phyloP scores from a whole-genome alignment of 208 protist genomes.

The Trypanosomatidae sp. region DNA sequence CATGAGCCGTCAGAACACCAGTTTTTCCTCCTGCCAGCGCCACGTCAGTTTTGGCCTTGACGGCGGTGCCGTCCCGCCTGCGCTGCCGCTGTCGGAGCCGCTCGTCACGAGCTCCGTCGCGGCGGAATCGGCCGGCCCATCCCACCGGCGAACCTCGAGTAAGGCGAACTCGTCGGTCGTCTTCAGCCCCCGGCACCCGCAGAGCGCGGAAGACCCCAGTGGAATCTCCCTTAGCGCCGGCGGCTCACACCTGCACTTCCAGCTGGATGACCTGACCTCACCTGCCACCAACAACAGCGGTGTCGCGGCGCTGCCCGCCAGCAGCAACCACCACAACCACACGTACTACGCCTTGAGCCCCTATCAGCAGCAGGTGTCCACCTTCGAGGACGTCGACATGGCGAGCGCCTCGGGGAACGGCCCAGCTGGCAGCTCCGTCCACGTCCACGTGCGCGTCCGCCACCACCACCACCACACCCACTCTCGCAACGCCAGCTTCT shows the following conservation, averaged over 20 bases:
- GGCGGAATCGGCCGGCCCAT: too few relatives aligned
- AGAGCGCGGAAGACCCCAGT: too few relatives aligned
- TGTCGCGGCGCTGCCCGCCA: not conserved
- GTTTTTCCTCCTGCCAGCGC: too few relatives aligned
- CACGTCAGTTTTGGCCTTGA: too few relatives aligned
- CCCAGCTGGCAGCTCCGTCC: constrained; percentile 11
- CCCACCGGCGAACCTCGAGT: too few relatives aligned
- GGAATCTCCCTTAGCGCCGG: too few relatives aligned
- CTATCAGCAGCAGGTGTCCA: not conserved
- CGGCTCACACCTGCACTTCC: constrained; percentile 7
- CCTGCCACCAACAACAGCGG: constrained; percentile 12
- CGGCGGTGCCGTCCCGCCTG: too few relatives aligned
- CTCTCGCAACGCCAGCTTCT: constrained; percentile 24
- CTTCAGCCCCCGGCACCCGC: too few relatives aligned
- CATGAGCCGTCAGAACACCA: too few relatives aligned
- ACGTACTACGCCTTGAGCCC: constrained; percentile 7
- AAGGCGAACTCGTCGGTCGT: too few relatives aligned
- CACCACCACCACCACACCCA: constrained; percentile 22
- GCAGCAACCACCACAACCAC: not conserved
- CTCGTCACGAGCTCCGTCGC: too few relatives aligned
- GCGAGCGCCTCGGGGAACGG: not conserved
- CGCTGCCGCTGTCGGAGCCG: too few relatives aligned
- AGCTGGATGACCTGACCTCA: constrained; percentile 5
- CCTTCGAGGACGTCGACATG: constrained; percentile 9
- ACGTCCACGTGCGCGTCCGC: constrained; percentile 34